A percentile compares a stretch with the other conserved stretches of the same genome.
Evolutionary conservation across 139 green algal species (phyloP).

Genomic region (Chlamydomonas schloesseri): DNA sequence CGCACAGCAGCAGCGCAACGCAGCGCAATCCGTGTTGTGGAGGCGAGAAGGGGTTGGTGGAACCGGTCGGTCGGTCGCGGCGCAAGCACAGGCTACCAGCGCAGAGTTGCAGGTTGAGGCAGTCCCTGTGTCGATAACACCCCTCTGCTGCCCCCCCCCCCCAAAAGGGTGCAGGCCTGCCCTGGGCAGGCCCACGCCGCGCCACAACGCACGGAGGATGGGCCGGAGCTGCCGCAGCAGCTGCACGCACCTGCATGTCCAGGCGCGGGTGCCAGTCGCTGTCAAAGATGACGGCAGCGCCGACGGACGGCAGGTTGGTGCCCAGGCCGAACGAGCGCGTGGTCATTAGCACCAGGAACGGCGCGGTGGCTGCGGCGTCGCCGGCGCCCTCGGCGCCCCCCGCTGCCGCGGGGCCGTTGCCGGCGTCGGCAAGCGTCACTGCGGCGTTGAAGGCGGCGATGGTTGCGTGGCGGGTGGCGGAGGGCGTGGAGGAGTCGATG

Average conservation of each 20-base stretch:
- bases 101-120: too few species aligned
- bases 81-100: too few species aligned
- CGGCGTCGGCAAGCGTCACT: neutral
- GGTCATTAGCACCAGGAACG: slow-evolving; percentile 74
- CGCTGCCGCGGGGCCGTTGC: neutral
- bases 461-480: slow-evolving; percentile 57
- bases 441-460: slow-evolving; percentile 69
- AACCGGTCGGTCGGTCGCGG: too few species aligned
- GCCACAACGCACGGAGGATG: too few species aligned
- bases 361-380: neutral
- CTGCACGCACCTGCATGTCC: slow-evolving; percentile 71
- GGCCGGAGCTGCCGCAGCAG: too few species aligned
- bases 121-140: too few species aligned
- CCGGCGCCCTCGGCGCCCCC: neutral
- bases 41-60: too few species aligned
- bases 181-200: too few species aligned
- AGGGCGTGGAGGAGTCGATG: slow-evolving; percentile 65
- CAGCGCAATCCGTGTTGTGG: too few species aligned
- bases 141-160: too few species aligned
- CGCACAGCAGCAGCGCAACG: neutral
- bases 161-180: too few species aligned
- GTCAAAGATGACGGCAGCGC: slow-evolving; percentile 76
- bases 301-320: slow-evolving; percentile 72
- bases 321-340: slow-evolving; percentile 75
- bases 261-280: slow-evolving; percentile 79